Percentiles rank a stretch among this genome's conserved stretches.
phyloP scores from a whole-genome alignment of 116 monocot genomes.

The Trichopus zeylanicus region DNA sequence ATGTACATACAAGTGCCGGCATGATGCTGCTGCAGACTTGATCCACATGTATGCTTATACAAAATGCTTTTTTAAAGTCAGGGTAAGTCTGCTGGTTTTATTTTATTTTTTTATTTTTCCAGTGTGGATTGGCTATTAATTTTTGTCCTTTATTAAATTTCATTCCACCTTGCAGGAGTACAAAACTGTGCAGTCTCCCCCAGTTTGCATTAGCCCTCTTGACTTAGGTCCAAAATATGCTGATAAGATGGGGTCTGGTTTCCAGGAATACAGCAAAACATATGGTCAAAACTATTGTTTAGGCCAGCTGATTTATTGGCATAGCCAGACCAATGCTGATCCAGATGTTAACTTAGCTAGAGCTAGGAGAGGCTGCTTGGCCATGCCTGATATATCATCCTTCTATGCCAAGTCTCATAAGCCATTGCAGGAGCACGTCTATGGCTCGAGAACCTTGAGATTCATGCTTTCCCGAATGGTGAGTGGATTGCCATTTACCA shows the following conservation, averaged over 20 bases:
- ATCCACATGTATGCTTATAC: constrained; percentile 95
- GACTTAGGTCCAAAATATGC: constrained; percentile 92
- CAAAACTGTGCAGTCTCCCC: constrained; percentile 66
- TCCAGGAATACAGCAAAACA: constrained; percentile 84
- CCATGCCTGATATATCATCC: constrained; percentile 65
- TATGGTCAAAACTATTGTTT: constrained; percentile 87
- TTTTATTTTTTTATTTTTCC: neutral
- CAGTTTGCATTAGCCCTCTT: constrained; percentile 93
- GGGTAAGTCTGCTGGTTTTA: constrained; percentile 28
- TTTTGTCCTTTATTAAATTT: neutral
- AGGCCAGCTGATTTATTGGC: constrained; percentile 95
- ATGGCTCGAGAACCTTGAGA: constrained; percentile 70
- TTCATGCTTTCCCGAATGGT: constrained; percentile 90
- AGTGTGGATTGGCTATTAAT: neutral
- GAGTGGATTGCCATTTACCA: constrained; percentile 13
- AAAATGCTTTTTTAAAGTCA: constrained; percentile 72
- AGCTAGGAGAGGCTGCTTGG: constrained; percentile 78
- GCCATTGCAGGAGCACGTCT: constrained; percentile 44
- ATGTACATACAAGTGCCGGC: constrained; percentile 72
- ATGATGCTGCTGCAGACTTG: constrained; percentile 99
- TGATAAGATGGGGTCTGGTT: constrained; percentile 77
- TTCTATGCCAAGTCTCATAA: constrained; percentile 71
- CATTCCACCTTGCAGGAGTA: constrained; percentile 36
- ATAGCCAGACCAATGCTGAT: constrained; percentile 70
- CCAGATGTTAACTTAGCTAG: constrained; percentile 66